Conservation (phyloP, 805 yeast species). For the Myxozyma nipponensis region DNA sequence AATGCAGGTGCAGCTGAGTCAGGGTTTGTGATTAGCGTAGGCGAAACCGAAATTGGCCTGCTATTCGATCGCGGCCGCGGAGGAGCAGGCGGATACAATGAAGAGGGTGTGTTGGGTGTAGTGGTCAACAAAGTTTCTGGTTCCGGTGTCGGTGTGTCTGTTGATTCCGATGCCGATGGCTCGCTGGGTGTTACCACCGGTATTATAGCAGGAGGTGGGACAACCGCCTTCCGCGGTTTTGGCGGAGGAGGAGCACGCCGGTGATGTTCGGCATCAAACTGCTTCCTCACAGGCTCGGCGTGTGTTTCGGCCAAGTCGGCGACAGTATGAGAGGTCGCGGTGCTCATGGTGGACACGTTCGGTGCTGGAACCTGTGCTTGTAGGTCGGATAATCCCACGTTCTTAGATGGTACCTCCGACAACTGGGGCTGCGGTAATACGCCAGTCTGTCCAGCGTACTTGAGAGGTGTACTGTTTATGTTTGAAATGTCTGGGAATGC, state of each 20-base stretch:
- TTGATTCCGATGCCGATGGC: too few relatives aligned
- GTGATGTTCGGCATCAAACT: slow-evolving; percentile 5
- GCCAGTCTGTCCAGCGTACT: too few relatives aligned
- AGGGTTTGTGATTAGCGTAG: neutral
- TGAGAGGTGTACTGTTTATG: neutral
- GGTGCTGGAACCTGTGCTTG: too few relatives aligned
- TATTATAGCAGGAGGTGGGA: too few relatives aligned
- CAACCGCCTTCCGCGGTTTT: slow-evolving; percentile 13
- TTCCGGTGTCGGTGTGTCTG: too few relatives aligned
- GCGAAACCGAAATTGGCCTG: neutral
- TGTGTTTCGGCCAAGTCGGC: neutral
- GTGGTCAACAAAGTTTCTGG: too few relatives aligned
- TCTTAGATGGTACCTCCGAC: too few relatives aligned
- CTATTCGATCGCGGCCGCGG: neutral
- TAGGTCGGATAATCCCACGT: too few relatives aligned
- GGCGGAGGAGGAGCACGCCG: slow-evolving; percentile 27
- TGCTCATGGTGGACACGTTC: neutral
- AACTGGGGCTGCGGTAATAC: neutral
- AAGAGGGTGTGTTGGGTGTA: too few relatives aligned
- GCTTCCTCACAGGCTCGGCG: neutral
- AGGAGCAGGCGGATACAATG: neutral
- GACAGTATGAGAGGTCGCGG: neutral
- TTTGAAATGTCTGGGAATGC: neutral
- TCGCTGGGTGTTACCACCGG: too few relatives aligned
- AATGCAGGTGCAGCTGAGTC: too few relatives aligned